Conservation (phyloP, 2,329 filamentous ascomycete genomes). For the Epichloe elymi region DNA sequence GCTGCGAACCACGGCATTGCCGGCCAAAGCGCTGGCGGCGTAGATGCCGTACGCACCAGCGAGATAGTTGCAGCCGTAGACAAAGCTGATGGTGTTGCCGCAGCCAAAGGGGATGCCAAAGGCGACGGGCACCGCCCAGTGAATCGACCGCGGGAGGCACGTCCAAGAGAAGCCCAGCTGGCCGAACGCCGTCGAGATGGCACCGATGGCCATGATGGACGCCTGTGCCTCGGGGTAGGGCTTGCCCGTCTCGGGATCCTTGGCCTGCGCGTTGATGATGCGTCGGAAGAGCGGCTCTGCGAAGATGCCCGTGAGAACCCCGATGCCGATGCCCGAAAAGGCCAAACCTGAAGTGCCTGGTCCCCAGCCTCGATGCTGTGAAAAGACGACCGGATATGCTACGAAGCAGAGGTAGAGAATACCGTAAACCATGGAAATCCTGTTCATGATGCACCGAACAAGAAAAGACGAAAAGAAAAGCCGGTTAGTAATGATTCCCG, state of each 20-base stretch:
- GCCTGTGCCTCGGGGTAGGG: slow-evolving; percentile 70
- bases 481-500: not conserved
- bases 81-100: slow-evolving; percentile 68
- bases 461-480: no score
- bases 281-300: slow-evolving; percentile 60
- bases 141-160: slow-evolving; percentile 60
- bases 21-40: slow-evolving; percentile 66
- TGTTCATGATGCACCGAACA: slow-evolving; percentile 14
- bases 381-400: slow-evolving; percentile 77
- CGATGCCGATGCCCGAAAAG: slow-evolving; percentile 58
- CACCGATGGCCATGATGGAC: slow-evolving; percentile 64
- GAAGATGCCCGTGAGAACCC: slow-evolving; percentile 47
- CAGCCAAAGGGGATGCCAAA: slow-evolving; percentile 69
- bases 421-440: slow-evolving; percentile 72
- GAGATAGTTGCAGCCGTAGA: slow-evolving; percentile 71
- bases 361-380: slow-evolving; percentile 60
- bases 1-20: slow-evolving; percentile 63
- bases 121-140: slow-evolving; percentile 68
- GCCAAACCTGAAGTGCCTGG: slow-evolving; percentile 61
- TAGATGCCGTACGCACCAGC: slow-evolving; percentile 71
- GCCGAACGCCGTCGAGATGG: slow-evolving; percentile 60
- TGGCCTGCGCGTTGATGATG: slow-evolving; percentile 64
- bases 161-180: slow-evolving; percentile 87
- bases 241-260: slow-evolving; percentile 62
- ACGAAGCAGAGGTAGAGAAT: slow-evolving; percentile 87